Percentiles rank a stretch among this genome's conserved stretches.
These are phyloP conservation scores for Thinopyrum elongatum DNA, from an alignment of 176 grass and related monocot genomes.

Conservation along the genomic window DNA sequence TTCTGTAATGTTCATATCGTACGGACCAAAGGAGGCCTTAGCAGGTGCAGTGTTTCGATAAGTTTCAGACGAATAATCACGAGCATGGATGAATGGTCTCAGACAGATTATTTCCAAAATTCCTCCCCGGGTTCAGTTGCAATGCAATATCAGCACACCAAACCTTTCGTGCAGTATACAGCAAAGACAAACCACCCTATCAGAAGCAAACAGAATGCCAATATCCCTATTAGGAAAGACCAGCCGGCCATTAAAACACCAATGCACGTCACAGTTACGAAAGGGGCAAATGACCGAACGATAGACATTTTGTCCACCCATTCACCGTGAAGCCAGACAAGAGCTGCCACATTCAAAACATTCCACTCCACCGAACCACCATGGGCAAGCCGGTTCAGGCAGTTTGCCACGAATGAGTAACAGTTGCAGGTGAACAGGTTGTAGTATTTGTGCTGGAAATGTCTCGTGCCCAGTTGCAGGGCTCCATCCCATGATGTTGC, in stretches of 20 bases:
- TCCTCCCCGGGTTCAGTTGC: background rate
- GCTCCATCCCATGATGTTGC: slow-evolving; percentile 83
- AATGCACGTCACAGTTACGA: slow-evolving; percentile 51
- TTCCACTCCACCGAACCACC: slow-evolving; percentile 62
- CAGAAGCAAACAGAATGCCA: slow-evolving; percentile 67
- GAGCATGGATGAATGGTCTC: background rate
- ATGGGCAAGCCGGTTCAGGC: slow-evolving; percentile 68
- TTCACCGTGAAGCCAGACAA: slow-evolving; percentile 66
- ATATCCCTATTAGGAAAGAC: slow-evolving; percentile 84
- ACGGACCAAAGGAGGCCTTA: background rate
- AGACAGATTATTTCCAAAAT: background rate
- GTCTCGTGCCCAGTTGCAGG: slow-evolving; percentile 54
- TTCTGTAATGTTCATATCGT: background rate
- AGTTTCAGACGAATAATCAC: background rate
- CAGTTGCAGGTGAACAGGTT: slow-evolving; percentile 94
- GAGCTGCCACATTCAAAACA: slow-evolving; percentile 52
- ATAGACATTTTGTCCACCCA: slow-evolving; percentile 80
- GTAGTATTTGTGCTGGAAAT: slow-evolving; percentile 86
- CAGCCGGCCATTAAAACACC: slow-evolving; percentile 80
- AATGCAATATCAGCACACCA: slow-evolving; percentile 51
- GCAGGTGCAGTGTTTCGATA: background rate
- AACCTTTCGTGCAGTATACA: slow-evolving; percentile 62
- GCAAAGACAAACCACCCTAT: slow-evolving; percentile 79
- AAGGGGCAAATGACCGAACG: slow-evolving; percentile 62
- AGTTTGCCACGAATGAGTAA: slow-evolving; percentile 72